Evolutionary conservation across 768 basidiomycete species (phyloP).

Genomic region (Tylopilus sp.): DNA sequence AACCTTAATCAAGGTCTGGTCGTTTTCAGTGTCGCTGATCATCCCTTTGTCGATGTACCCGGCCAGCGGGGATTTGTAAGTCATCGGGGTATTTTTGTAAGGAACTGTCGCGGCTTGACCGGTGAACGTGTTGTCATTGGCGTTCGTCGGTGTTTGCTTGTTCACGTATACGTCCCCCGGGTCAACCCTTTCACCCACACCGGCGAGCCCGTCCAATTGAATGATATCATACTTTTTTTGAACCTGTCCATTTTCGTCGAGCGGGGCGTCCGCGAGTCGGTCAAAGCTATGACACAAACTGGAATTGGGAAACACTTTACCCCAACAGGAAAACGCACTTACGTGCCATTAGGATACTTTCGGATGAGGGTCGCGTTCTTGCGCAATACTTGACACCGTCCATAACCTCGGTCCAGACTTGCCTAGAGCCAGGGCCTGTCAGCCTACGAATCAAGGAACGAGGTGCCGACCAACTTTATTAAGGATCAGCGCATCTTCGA

Average conservation of each 20-base stretch:
- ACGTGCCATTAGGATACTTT: constrained; percentile 97
- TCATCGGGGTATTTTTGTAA: constrained; percentile 90
- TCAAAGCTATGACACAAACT: constrained; percentile 59
- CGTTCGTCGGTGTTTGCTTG: constrained; percentile 93
- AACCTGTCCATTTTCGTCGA: constrained; percentile 75
- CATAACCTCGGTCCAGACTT: constrained; percentile 95
- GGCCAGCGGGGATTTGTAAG: constrained; percentile 90
- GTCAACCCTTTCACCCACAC: constrained; percentile 91
- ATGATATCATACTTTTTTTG: constrained; percentile 89
- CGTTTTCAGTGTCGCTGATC: constrained; percentile 95
- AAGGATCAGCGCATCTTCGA: constrained; percentile 96
- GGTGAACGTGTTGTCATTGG: constrained; percentile 86
- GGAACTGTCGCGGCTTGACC: constrained; percentile 80
- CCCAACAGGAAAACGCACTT: constrained; percentile 38
- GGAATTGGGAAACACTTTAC: constrained; percentile 8
- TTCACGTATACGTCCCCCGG: constrained; percentile 95
- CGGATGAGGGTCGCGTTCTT: constrained; percentile 93
- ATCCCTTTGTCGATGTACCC: constrained; percentile 97
- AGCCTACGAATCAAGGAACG: constrained; percentile 4
- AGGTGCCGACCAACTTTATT: constrained; percentile 61
- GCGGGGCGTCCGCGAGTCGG: constrained; percentile 88
- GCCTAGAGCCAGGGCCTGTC: constrained; percentile 47
- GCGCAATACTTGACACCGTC: constrained; percentile 93
- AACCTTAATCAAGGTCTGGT: constrained; percentile 97
- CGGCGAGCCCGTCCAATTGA: constrained; percentile 89